Conservation (phyloP, 805 yeast species). For the Kuraishia piskuri region DNA sequence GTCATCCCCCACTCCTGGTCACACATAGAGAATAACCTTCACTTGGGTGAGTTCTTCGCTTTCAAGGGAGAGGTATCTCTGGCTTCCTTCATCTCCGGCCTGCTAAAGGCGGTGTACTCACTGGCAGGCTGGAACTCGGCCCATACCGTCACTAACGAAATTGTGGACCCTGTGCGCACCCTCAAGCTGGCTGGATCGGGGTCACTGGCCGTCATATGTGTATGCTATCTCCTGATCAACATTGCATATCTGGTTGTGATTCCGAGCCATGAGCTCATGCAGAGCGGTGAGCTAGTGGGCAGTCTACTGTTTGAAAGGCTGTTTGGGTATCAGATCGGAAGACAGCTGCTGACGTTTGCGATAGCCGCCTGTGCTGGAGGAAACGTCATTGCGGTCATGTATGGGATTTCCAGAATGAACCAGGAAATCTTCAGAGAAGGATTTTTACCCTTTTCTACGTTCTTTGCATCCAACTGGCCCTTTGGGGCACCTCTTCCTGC, state of each 20-base stretch:
- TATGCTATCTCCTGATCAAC: conserved; percentile 39
- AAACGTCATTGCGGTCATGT: conserved; percentile 44
- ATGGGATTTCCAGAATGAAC: conserved; percentile 42
- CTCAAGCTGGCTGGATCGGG: conserved; percentile 46
- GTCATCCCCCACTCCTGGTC: conserved; percentile 35
- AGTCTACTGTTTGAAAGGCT: conserved; percentile 41
- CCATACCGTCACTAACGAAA: conserved; percentile 46
- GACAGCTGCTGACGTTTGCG: conserved; percentile 35
- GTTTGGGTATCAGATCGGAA: conserved; percentile 40
- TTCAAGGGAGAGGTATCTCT: conserved; percentile 24
- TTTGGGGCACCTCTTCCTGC: conserved; percentile 43
- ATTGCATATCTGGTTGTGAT: conserved; percentile 42
- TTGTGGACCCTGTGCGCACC: conserved; percentile 42
- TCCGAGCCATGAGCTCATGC: conserved; percentile 35
- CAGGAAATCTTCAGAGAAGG: conserved; percentile 54
- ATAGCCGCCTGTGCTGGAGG: conserved; percentile 50
- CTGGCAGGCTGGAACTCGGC: conserved; percentile 48
- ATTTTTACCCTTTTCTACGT: conserved; percentile 37
- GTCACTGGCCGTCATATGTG: conserved; percentile 31
- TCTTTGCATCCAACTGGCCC: conserved; percentile 49
- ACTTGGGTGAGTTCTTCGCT: conserved; percentile 19
- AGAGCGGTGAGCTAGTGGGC: conserved; percentile 42
- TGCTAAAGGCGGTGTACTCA: conserved; percentile 43
- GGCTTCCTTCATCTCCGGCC: conserved; percentile 37
- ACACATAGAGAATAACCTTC: conserved; percentile 34